Conservation (phyloP, 1,284 basidiomycete species). For the Apiotrichum veenhuisii region DNA sequence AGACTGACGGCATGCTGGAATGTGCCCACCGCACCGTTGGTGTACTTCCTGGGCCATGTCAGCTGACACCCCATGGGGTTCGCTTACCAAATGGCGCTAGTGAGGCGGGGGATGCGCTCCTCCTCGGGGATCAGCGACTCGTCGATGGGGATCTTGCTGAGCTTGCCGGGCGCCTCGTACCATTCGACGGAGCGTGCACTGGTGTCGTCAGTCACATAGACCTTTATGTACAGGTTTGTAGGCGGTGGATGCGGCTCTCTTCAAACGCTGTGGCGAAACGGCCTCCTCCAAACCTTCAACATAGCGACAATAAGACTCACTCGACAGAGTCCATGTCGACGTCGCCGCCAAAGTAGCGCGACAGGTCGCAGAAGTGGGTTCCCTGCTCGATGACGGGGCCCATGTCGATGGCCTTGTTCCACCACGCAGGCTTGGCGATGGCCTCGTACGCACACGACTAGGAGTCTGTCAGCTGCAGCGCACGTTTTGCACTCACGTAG, state of each 20-base stretch:
- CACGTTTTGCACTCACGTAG: constrained; percentile 59
- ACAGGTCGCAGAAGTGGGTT: constrained; percentile 68
- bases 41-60: constrained; percentile 63
- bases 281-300: too few relatives aligned
- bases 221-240: too few relatives aligned
- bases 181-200: constrained; percentile 81
- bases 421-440: constrained; percentile 91
- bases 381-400: constrained; percentile 96
- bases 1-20: constrained; percentile 83
- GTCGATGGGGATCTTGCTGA: constrained; percentile 65
- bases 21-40: constrained; percentile 82
- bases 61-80: too few relatives aligned
- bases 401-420: constrained; percentile 78
- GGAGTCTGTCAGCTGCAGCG: constrained; percentile 14
- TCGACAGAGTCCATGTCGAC: constrained; percentile 80
- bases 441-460: constrained; percentile 75
- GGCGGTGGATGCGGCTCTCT: too few relatives aligned
- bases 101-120: constrained; percentile 49
- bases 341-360: constrained; percentile 96
- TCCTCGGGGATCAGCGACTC: constrained; percentile 48
- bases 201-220: not conserved
- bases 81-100: constrained; percentile 42
- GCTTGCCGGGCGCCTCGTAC: constrained; percentile 81
- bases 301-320: constrained; percentile 15
- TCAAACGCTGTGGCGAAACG: too few relatives aligned